These are phyloP conservation scores for Mycena citricolor DNA, from an alignment of 1,284 basidiomycete genomes.

Conservation along the genomic window DNA sequence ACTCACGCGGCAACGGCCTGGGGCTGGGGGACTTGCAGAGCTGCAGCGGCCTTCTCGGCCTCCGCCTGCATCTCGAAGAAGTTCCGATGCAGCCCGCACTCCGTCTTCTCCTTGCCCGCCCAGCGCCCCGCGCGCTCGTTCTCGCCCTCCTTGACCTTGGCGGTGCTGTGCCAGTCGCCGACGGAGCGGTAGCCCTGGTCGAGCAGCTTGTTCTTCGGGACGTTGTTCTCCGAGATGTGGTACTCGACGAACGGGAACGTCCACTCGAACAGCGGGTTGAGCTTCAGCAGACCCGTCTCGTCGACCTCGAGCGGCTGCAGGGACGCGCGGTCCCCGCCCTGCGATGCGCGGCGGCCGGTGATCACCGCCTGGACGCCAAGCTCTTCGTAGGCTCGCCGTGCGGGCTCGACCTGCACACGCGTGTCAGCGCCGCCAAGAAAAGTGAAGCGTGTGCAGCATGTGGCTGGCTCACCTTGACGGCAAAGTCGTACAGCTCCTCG, in stretches of 20 bases:
- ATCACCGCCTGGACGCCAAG: slow-evolving; percentile 87
- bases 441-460: slow-evolving; percentile 3
- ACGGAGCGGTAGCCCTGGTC: slow-evolving; percentile 92
- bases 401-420: slow-evolving; percentile 80
- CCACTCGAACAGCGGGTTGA: slow-evolving; percentile 95
- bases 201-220: slow-evolving; percentile 88
- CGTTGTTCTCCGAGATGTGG: slow-evolving; percentile 82
- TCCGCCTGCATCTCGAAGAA: slow-evolving; percentile 71
- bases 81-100: slow-evolving; percentile 93
- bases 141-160: slow-evolving; percentile 69
- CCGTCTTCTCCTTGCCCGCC: slow-evolving; percentile 91
- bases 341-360: slow-evolving; percentile 90
- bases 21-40: no score
- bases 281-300: slow-evolving; percentile 88
- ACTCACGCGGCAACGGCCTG: no score
- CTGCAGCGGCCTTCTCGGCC: slow-evolving; percentile 31
- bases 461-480: slow-evolving; percentile 73
- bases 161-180: slow-evolving; percentile 97
- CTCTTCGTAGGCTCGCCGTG: slow-evolving; percentile 82
- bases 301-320: slow-evolving; percentile 91
- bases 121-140: slow-evolving; percentile 89
- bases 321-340: slow-evolving; percentile 84
- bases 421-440: slow-evolving; percentile 5
- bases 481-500: slow-evolving; percentile 88
- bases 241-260: slow-evolving; percentile 83